Evolutionary conservation across 2,329 filamentous ascomycete genomes (phyloP).

Genomic region (Ophiostoma pallidulum): DNA sequence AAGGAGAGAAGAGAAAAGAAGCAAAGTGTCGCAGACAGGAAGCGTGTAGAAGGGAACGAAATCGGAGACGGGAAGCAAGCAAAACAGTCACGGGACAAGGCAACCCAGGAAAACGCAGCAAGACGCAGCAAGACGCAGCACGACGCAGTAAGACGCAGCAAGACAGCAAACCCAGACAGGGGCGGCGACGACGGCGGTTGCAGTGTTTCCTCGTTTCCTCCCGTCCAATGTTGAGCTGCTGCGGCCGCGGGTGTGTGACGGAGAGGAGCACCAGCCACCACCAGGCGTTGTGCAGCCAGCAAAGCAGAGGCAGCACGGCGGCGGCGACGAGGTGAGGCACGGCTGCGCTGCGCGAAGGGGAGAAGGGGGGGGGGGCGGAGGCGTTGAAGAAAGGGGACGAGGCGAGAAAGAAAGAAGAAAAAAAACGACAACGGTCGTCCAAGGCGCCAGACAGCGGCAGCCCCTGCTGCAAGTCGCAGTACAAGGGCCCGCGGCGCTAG

Average conservation of each 20-base stretch:
- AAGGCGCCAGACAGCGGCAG: not conserved
- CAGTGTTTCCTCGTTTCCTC: not conserved
- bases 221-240: not conserved
- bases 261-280: constrained; percentile 1
- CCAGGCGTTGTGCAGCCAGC: not conserved
- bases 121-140: too few species aligned
- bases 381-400: not conserved
- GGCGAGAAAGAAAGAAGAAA: not conserved
- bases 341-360: too few species aligned
- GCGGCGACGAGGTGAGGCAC: not conserved
- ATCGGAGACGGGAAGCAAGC: not conserved
- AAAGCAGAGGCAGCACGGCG: not conserved
- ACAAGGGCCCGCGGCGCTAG: too few species aligned
- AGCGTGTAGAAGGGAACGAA: too few species aligned
- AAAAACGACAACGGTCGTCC: not conserved
- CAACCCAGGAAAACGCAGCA: too few species aligned
- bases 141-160: too few species aligned
- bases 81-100: too few species aligned
- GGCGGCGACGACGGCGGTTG: not conserved
- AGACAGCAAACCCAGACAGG: not conserved
- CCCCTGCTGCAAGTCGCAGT: not conserved
- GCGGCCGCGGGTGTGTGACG: constrained; percentile 5
- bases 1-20: too few species aligned
- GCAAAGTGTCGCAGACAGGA: too few species aligned
- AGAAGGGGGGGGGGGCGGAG: not conserved